Evolutionary conservation across 1,139 yeast species (phyloP).

Genomic region (Hyphopichia fennica): DNA sequence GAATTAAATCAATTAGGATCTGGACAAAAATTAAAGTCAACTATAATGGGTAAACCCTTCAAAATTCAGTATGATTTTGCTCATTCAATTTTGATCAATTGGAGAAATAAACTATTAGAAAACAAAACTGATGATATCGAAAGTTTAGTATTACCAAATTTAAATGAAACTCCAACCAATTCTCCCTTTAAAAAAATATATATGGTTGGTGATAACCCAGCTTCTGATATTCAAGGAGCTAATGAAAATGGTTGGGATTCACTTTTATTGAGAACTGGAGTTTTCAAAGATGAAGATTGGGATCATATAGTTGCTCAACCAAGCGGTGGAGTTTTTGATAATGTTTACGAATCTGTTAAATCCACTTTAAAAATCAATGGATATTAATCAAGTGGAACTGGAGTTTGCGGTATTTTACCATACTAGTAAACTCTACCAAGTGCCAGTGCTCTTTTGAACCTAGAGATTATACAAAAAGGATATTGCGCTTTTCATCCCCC

Average conservation of each 20-base stretch:
- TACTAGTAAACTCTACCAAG: no score
- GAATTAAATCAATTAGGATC: slow-evolving; percentile 51
- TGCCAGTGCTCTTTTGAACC: no score
- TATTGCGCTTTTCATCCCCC: no score
- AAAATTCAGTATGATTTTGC: slow-evolving; percentile 83
- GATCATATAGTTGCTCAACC: slow-evolving; percentile 38
- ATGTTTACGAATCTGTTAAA: slow-evolving; percentile 48
- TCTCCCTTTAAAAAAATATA: slow-evolving; percentile 59
- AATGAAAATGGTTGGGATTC: slow-evolving; percentile 86
- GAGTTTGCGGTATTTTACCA: no score
- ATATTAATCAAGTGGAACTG: no score
- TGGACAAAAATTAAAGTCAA: slow-evolving; percentile 44
- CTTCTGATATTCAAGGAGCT: slow-evolving; percentile 88
- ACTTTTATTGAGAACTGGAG: slow-evolving; percentile 83
- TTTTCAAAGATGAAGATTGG: slow-evolving; percentile 70
- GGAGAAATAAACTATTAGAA: slow-evolving; percentile 42
- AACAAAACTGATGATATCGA: slow-evolving; percentile 14
- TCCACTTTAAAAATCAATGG: slow-evolving; percentile 24
- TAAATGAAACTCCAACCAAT: slow-evolving; percentile 33
- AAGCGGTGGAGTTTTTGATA: slow-evolving; percentile 48
- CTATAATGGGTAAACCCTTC: slow-evolving; percentile 84
- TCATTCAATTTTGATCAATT: slow-evolving; percentile 63
- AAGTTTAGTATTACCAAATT: slow-evolving; percentile 33
- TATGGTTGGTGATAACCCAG: slow-evolving; percentile 98
- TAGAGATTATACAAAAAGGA: no score